Evolutionary conservation across 208 protist species (phyloP), one percentile per base, ranked within the genome.

Genomic region (Leishmania aethiopica): DNA sequence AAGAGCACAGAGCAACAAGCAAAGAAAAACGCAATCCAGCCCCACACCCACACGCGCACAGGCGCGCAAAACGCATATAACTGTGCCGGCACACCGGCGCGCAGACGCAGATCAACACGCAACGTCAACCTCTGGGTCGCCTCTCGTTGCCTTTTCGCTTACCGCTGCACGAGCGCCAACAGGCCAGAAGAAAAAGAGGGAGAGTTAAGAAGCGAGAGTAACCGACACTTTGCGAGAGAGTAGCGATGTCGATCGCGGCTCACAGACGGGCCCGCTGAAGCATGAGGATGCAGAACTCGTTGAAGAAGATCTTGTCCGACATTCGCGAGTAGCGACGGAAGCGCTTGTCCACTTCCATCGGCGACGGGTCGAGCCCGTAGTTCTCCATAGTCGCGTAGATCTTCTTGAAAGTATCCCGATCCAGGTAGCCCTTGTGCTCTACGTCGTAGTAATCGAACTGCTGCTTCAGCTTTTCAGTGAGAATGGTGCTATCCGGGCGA

Each of bases 281-380:
- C 94, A 97, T 96, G 32, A 97, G 86, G 45, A 96, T 81, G 70
- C 91, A 97, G 79, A 97, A 97, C 83, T 96, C 91, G 55, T 97
- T 80, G 73, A 93, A 97, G 60, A 75, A 89, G n/a, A 97, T 83
- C 70, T 89, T 89, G 22, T 94, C 76, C 19, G 82, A 87, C 8
- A 82, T 76, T 25, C 81, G 75, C 40, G 83, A 82, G 79, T 97
- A 96, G 17, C 84, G 85, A 28, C 76, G 80, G 72, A 97, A 92
- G 45, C 86, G 86, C 55, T 78, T 77, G 55, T 96, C 85, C 5
- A 94, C 86, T 69, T 96, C 88, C 35, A 37, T 76, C 59, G 88
- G 76, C 19, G 90, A 87, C 37, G 89, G 92, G 45, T 86, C 84
- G 25, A 97, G 77, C 35, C 94, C 94, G 70, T 90, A 97, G 75